phyloP scores from a whole-genome alignment of 2,329 filamentous ascomycete genomes.

The Purpureocillium takamizusanense region DNA sequence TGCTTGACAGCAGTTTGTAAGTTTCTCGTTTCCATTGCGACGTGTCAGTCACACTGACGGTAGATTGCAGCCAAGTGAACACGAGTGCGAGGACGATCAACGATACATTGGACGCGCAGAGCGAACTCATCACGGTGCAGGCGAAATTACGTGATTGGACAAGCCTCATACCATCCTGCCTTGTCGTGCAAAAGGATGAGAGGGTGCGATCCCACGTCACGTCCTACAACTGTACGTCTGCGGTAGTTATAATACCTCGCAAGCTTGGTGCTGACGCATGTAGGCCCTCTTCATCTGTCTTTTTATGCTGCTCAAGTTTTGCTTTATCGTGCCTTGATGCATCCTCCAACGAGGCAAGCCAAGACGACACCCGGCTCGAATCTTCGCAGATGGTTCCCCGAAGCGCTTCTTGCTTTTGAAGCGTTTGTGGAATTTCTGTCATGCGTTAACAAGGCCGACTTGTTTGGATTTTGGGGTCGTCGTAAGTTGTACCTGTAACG shows the following conservation, averaged over 20 bases:
- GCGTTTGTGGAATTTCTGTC: conserved; percentile 28
- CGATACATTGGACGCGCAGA: conserved; percentile 10
- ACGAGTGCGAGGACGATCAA: conserved; percentile 6
- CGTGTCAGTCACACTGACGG: too few relatives aligned
- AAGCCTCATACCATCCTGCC: conserved; percentile 24
- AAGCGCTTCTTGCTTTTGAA: conserved; percentile 25
- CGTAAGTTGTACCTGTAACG: conserved; percentile 20
- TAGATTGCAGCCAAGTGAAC: conserved; percentile 14
- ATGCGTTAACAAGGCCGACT: conserved; percentile 21
- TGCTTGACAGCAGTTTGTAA: conserved; percentile 25
- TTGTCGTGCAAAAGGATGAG: conserved; percentile 14
- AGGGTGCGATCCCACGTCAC: conserved; percentile 5
- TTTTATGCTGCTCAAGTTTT: conserved; percentile 32
- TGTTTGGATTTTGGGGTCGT: conserved; percentile 34
- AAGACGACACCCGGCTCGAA: conserved; percentile 26
- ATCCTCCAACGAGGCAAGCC: conserved; percentile 30
- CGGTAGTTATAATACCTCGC: too few relatives aligned
- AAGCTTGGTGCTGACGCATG: too few relatives aligned
- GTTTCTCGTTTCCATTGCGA: conserved; percentile 5
- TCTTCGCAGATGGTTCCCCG: conserved; percentile 23
- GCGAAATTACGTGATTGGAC: conserved; percentile 25
- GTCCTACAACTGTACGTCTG: conserved; percentile 15
- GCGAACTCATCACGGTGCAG: conserved; percentile 15
- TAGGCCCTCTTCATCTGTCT: conserved; percentile 29
- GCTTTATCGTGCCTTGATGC: conserved; percentile 34